These are phyloP conservation scores for Podila horticola DNA, from an alignment of 192 early-diverging fungal genomes.

Conservation along the genomic window DNA sequence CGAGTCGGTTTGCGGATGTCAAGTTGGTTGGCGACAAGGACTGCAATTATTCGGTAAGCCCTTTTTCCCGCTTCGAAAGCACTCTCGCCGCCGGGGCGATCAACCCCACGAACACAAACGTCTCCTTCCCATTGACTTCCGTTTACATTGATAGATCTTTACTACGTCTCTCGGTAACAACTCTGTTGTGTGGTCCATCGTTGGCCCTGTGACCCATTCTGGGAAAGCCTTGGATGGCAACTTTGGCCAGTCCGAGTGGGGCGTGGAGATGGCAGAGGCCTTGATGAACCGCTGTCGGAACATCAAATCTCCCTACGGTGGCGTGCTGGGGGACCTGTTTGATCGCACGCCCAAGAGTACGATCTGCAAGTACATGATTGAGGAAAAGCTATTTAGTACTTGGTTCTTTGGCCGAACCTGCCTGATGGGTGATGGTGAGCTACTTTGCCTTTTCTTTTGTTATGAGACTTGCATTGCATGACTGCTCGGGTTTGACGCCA, in stretches of 20 bases:
- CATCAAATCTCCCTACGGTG: not conserved
- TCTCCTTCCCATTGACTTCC: too few relatives aligned
- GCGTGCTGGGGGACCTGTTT: not conserved
- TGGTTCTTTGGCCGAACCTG: not conserved
- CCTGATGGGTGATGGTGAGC: not conserved
- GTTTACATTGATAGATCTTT: not conserved
- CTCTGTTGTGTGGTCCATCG: not conserved
- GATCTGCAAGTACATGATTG: not conserved
- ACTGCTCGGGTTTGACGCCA: too few relatives aligned
- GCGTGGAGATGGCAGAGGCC: not conserved
- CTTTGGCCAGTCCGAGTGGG: constrained; percentile 1
- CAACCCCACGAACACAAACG: too few relatives aligned
- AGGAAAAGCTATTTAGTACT: not conserved
- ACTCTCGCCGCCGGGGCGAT: too few relatives aligned
- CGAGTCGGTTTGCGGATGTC: not conserved
- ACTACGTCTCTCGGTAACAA: not conserved
- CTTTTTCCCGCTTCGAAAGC: too few relatives aligned
- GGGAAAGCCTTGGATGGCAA: not conserved
- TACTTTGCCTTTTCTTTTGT: not conserved
- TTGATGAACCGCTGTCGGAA: not conserved
- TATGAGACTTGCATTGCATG: not conserved
- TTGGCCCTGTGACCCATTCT: not conserved
- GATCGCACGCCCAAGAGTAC: constrained; percentile 1
- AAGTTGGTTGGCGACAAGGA: constrained; percentile 1
- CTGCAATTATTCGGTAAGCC: not conserved